A percentile compares a stretch with the other conserved stretches of the same genome.
Evolutionary conservation across 352 stramenopile species (phyloP).

Genomic region (Globisporangium sylvaticum): DNA sequence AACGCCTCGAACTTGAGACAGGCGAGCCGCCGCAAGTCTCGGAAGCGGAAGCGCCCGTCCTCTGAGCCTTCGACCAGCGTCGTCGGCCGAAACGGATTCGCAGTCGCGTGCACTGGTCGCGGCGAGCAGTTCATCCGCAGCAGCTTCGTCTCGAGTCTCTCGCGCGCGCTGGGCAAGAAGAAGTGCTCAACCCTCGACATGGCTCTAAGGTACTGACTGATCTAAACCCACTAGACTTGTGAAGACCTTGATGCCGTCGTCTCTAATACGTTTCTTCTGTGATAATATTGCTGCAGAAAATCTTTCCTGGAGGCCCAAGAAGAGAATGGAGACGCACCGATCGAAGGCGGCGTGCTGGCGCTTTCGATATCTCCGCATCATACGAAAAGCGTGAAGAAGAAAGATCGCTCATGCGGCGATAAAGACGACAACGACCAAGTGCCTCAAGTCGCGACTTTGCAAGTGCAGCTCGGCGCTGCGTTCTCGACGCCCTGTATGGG

Average conservation of each 20-base stretch:
- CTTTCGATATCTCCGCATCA: conserved; percentile 18
- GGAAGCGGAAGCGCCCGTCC: conserved; percentile 10
- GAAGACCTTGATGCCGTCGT: too few species aligned
- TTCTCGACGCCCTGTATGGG: conserved; percentile 72
- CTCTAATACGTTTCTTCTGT: background rate
- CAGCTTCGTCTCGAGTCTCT: conserved; percentile 32
- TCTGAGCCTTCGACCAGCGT: background rate
- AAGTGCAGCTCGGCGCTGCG: conserved; percentile 46
- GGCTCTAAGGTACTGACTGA: conserved; percentile 12
- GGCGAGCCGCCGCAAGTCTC: background rate
- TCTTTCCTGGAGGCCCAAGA: conserved; percentile 28
- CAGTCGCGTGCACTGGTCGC: conserved; percentile 51
- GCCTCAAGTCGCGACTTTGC: background rate
- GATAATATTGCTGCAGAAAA: conserved; percentile 8
- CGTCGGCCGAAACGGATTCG: conserved; percentile 34
- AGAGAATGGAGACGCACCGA: conserved; percentile 27
- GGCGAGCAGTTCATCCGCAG: conserved; percentile 71
- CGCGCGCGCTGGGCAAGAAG: conserved; percentile 18
- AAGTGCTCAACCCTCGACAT: conserved; percentile 19
- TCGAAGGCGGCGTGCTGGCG: conserved; percentile 57
- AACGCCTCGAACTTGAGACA: too few species aligned
- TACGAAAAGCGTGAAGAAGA: background rate
- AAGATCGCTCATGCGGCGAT: background rate
- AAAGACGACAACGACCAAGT: background rate
- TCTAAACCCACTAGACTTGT: background rate